phyloP scores from a whole-genome alignment of 306 rosid species.

The Pachyrhizus erosus region DNA sequence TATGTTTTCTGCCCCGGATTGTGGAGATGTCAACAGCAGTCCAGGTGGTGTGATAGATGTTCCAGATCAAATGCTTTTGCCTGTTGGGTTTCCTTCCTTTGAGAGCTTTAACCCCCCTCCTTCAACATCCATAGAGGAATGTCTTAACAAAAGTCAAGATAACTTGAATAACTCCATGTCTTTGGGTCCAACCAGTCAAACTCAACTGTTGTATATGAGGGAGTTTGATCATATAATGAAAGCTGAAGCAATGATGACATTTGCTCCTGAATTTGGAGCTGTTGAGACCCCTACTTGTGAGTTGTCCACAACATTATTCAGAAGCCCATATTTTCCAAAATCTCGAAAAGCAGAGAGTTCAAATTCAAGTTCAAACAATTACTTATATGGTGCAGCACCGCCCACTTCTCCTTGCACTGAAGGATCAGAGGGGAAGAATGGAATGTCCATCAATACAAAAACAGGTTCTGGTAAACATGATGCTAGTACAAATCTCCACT shows the following conservation, averaged over 20 bases:
- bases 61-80: slow-evolving; percentile 76
- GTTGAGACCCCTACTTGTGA: slow-evolving; percentile 86
- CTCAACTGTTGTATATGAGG: slow-evolving; percentile 60
- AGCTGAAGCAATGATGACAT: slow-evolving; percentile 96
- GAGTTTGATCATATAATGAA: slow-evolving; percentile 92
- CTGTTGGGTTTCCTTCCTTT: slow-evolving; percentile 77
- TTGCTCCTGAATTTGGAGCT: slow-evolving; percentile 97
- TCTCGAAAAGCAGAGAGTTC: slow-evolving; percentile 74
- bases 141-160: slow-evolving; percentile 66
- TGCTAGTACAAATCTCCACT: slow-evolving; percentile 47
- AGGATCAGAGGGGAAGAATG: slow-evolving; percentile 74
- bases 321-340: slow-evolving; percentile 85
- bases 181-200: slow-evolving; percentile 55
- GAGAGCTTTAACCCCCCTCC: slow-evolving; percentile 78
- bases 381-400: slow-evolving; percentile 85
- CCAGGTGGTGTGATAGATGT: slow-evolving; percentile 80
- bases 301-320: slow-evolving; percentile 75
- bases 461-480: slow-evolving; percentile 56
- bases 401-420: slow-evolving; percentile 81
- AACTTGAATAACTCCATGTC: slow-evolving; percentile 56
- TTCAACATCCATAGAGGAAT: slow-evolving; percentile 67
- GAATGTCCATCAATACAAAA: slow-evolving; percentile 57
- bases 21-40: slow-evolving; percentile 80
- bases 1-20: slow-evolving; percentile 73
- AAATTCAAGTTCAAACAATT: slow-evolving; percentile 72